phyloP scores from a whole-genome alignment of 495 filamentous ascomycete genomes.

The Hypoxylon perforatum region DNA sequence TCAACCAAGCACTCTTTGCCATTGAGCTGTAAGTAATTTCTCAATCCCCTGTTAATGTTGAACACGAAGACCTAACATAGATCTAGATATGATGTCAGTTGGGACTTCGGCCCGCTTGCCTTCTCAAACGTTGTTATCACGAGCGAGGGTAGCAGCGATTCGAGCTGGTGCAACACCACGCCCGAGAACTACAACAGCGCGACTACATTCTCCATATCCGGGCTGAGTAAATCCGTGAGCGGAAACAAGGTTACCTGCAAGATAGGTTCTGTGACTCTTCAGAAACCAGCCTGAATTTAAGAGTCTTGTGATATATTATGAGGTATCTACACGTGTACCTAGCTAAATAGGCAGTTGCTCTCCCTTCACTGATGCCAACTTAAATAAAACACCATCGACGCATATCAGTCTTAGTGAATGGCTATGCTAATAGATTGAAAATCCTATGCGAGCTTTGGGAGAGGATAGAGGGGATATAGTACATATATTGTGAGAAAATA shows the following conservation, averaged over 20 bases:
- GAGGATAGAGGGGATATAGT: too few relatives aligned
- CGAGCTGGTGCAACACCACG: conserved; percentile 46
- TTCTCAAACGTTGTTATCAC: conserved; percentile 55
- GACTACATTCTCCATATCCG: conserved; percentile 46
- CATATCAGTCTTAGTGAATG: too few relatives aligned
- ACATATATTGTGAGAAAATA: too few relatives aligned
- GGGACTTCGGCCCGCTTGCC: conserved; percentile 51
- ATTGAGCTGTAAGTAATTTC: conserved; percentile 48
- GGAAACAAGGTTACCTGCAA: conserved; percentile 49
- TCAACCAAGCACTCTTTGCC: conserved; percentile 54
- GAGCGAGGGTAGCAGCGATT: conserved; percentile 39
- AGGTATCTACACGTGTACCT: background rate
- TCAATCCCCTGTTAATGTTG: background rate
- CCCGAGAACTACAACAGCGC: conserved; percentile 53
- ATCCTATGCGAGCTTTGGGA: too few relatives aligned
- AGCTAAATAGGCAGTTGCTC: too few relatives aligned
- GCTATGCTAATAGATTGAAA: too few relatives aligned
- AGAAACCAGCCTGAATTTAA: conserved; percentile 31
- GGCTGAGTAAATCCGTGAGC: conserved; percentile 45
- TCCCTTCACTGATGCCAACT: too few relatives aligned
- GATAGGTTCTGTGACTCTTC: conserved; percentile 48
- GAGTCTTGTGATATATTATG: background rate
- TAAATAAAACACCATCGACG: too few relatives aligned
- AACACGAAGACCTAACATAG: background rate
- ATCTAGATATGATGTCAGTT: conserved; percentile 44